These are phyloP conservation scores for Pseudogymnoascus sp. DNA, from an alignment of 2,329 filamentous ascomycete genomes.

Conservation along the genomic window DNA sequence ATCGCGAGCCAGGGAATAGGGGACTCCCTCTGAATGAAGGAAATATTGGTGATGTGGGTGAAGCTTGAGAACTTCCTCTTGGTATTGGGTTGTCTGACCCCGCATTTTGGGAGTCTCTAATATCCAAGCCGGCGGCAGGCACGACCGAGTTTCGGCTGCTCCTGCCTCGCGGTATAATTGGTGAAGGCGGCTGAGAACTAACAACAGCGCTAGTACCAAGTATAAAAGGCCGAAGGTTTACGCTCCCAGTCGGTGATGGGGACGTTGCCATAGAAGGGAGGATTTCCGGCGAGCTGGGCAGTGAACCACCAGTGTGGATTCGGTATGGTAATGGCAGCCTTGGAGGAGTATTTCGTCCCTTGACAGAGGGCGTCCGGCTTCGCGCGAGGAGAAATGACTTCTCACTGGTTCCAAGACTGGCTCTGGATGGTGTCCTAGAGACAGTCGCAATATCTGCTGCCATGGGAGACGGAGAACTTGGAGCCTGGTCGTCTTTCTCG, in stretches of 20 bases:
- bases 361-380: not conserved
- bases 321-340: constrained; percentile 1
- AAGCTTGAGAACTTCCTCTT: not conserved
- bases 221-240: not conserved
- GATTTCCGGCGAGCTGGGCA: not conserved
- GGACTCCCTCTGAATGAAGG: not conserved
- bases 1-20: not conserved
- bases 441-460: not conserved
- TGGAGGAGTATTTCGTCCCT: not conserved
- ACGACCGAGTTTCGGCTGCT: constrained; percentile 1
- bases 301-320: not conserved
- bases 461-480: not conserved
- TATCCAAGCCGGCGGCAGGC: not conserved
- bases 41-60: constrained; percentile 4
- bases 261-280: not conserved
- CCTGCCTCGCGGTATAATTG: not conserved
- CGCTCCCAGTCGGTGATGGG: not conserved
- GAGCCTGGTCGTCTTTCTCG: not conserved
- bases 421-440: not conserved
- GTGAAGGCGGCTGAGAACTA: not conserved
- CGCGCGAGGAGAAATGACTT: not conserved
- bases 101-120: not conserved
- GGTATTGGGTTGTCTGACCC: not conserved
- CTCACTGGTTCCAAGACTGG: not conserved
- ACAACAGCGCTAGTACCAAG: not conserved